Base-by-base conservation (phyloP, 345 rosid genomes). In the sweet orange (Citrus sinensis) region DNA sequence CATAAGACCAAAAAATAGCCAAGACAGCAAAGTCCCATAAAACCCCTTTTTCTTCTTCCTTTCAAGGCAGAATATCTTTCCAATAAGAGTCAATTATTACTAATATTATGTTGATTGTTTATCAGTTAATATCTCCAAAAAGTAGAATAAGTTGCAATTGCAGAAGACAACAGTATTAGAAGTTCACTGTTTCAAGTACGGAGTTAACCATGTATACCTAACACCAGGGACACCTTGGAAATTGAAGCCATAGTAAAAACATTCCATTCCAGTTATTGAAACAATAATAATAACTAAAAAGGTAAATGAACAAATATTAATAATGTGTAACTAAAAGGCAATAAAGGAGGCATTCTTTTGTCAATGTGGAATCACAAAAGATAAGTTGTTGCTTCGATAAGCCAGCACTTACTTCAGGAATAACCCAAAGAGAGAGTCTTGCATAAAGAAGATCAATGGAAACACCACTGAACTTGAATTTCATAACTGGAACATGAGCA, bases 371-470 rank as follows among this genome's bases (percentile, higher is more conserved):
- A 62, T 39, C 30, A 51, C 49, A 68, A 8, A 32, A 40, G 46
- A 71, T 42, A 80, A 58, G 16, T 17, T n/a, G 61, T 19, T 55
- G 60, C 60, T n/a, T 55, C 22, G 49, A n/a, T 80, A 81, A 82
- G 69, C 77, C 72, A 77, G 77, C 62, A 75, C 93, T 89, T 89
- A 96, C 98, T 87, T 96, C 98, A 66, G 99, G 99, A 83, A 96
- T 87, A 77, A 91, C 92, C 95, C 95, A 92, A 80, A 94, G 97
- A 2, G 99, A 89, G 58, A 96, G 84, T 83, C 87, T 91, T 61
- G 98, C 99, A 84, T 96, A 96, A 27, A 96, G 98, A 80, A 94
- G 96, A 84, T 96, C 98, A 71, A 96, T 92, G 27, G 98, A 96
- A 76, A 96, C 92, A 79, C 97, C 97, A 73, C 83, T 91, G 81